Evolutionary conservation across 2,329 filamentous ascomycete genomes (phyloP), one percentile per base, ranked within the genome.

Genomic region (Fusarium begoniae): DNA sequence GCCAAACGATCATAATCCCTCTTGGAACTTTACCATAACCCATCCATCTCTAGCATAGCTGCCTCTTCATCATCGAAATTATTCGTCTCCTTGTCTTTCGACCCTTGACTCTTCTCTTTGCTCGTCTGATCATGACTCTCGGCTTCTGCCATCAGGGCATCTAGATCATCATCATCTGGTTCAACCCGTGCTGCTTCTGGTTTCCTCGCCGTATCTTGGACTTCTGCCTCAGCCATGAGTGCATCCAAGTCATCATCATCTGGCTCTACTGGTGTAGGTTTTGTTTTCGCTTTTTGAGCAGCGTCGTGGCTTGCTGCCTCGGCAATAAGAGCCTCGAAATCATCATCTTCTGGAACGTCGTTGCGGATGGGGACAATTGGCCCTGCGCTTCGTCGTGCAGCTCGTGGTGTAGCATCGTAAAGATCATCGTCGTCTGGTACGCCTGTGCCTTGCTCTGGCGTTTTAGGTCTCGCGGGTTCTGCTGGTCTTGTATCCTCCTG

Each of bases 1-100:
- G 57, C 65, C n/a, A 22, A 37, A 17, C 18, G 53, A 12, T 48
- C 30, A 38, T 65, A 6, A 18, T 17, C 4, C 18, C 14, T 22
- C 12, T 17, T 11, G 14, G 8, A 32, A 14, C 26, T 28, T 69
- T 40, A 88, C 87, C 86, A 90, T 30, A 89, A 70, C 1, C 85
- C 88, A 45, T 88, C 87, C 87, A 90, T 89, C 72, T 90, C 90
- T 43, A 87, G 89, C 90, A 94, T 91, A 2, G 88, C 91, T 68
- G 90, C 91, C 81, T 92, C 90, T 20, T 92, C 91, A 61, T 91
- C 90, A 3, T 86, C 88, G 79, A 89, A 90, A 30, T 84, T 81
- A 41, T 86, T 80, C n/a, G 37, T 22, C 13, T 18, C 62, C 40
- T 51, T 41, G 10, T 20, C 47, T 37, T 51, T 67, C 55, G 60